phyloP scores from a whole-genome alignment of 2,329 filamentous ascomycete species.

The Microcera coccophila region DNA sequence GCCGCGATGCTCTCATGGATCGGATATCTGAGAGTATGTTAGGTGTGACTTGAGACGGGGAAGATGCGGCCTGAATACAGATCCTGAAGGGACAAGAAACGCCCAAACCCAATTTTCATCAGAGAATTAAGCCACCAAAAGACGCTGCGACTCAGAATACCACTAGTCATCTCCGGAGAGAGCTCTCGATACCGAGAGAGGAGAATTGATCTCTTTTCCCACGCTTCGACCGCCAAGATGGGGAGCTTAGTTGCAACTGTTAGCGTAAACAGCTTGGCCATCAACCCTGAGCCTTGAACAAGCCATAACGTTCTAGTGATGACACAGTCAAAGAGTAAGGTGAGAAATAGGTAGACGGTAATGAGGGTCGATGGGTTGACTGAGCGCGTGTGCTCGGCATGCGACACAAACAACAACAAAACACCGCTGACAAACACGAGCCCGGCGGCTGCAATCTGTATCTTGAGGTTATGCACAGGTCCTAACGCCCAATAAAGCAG shows the following conservation, averaged over 20 bases:
- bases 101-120: slow-evolving; percentile 31
- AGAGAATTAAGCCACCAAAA: slow-evolving; percentile 54
- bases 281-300: slow-evolving; percentile 28
- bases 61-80: slow-evolving; percentile 19
- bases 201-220: slow-evolving; percentile 42
- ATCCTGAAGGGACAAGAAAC: slow-evolving; percentile 38
- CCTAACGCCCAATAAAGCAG: no score
- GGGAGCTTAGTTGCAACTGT: slow-evolving; percentile 40
- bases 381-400: slow-evolving; percentile 43
- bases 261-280: slow-evolving; percentile 41
- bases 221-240: slow-evolving; percentile 42
- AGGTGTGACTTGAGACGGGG: slow-evolving; percentile 14
- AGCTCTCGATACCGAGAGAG: slow-evolving; percentile 30
- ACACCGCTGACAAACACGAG: slow-evolving; percentile 15
- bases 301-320: slow-evolving; percentile 44
- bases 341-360: slow-evolving; percentile 43
- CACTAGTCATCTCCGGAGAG: slow-evolving; percentile 45
- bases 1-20: no score
- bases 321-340: slow-evolving; percentile 43
- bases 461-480: slow-evolving; percentile 6
- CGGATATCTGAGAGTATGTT: no score
- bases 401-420: slow-evolving; percentile 38
- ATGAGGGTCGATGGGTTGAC: slow-evolving; percentile 45
- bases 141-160: slow-evolving; percentile 44
- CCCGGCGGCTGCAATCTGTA: slow-evolving; percentile 8